phyloP scores from a whole-genome alignment of 208 protist genomes.

The Naegleria lovaniensis region DNA sequence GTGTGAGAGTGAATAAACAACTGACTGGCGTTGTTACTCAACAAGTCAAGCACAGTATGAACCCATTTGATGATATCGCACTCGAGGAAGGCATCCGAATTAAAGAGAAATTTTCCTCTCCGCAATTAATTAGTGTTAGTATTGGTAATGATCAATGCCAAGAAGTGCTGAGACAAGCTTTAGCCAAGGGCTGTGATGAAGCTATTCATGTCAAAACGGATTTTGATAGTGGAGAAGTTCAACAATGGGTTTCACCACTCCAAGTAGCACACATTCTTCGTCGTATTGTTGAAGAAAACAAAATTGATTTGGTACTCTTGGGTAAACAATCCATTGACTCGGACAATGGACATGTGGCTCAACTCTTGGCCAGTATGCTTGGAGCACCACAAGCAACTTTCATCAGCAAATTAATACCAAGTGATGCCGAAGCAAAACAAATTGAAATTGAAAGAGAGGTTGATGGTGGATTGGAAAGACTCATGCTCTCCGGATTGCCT shows the following conservation, averaged over 20 bases:
- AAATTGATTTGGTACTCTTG: conserved; percentile 53
- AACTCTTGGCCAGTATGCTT: conserved; percentile 84
- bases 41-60: conserved; percentile 90
- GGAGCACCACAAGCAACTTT: conserved; percentile 87
- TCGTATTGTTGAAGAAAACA: conserved; percentile 41
- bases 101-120: conserved; percentile 45
- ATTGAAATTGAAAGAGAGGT: conserved; percentile 84
- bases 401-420: conserved; percentile 71
- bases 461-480: conserved; percentile 82
- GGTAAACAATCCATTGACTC: conserved; percentile 95
- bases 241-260: conserved; percentile 22
- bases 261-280: conserved; percentile 13
- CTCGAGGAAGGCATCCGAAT: conserved; percentile 86
- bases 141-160: conserved; percentile 77
- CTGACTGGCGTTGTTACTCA: conserved; percentile 76
- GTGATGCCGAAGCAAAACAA: conserved; percentile 46
- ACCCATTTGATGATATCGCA: conserved; percentile 93
- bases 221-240: background rate
- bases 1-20: conserved; percentile 87
- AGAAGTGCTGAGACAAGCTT: conserved; percentile 73
- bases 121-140: conserved; percentile 82
- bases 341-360: conserved; percentile 82
- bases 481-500: conserved; percentile 64
- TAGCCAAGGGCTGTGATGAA: conserved; percentile 90
- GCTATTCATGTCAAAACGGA: conserved; percentile 73